These are phyloP conservation scores for Lepidium campestre DNA, from an alignment of 441 rosid species.

Conservation along the genomic window DNA sequence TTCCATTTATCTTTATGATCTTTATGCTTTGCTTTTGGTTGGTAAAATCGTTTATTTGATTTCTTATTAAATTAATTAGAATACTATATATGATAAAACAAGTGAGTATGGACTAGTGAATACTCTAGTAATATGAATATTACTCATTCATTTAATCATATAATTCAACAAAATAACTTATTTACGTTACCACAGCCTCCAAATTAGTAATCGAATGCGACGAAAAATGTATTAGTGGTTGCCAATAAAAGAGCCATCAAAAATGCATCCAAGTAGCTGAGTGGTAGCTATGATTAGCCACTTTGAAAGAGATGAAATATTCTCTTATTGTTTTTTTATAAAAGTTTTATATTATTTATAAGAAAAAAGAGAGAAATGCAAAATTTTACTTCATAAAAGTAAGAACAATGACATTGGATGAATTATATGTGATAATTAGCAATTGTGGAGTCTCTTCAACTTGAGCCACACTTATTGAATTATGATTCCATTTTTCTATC, in stretches of 20 bases:
- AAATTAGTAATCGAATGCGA: constrained; percentile 12
- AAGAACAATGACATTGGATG: constrained; percentile 10
- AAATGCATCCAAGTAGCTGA: constrained; percentile 18
- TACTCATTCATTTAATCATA: too few relatives aligned
- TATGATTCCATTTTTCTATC: background rate
- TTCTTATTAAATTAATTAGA: background rate
- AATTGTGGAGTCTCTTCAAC: constrained; percentile 14
- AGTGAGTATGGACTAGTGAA: too few relatives aligned
- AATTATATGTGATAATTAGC: background rate
- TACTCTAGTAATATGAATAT: too few relatives aligned
- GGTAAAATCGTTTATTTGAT: background rate
- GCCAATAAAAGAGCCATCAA: constrained; percentile 15
- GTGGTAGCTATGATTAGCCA: constrained; percentile 26
- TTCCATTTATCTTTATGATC: constrained; percentile 1
- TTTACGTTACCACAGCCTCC: background rate
- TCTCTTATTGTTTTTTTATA: background rate
- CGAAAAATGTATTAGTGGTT: constrained; percentile 2
- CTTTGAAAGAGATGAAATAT: constrained; percentile 9
- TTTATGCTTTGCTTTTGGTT: background rate
- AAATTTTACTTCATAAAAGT: background rate
- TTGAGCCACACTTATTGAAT: constrained; percentile 18
- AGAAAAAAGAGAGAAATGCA: background rate
- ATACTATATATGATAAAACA: background rate
- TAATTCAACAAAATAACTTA: background rate
- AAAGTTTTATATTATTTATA: background rate